phyloP scores from a whole-genome alignment of 164 flowering plant genomes.

The Nelumbo lutea region DNA sequence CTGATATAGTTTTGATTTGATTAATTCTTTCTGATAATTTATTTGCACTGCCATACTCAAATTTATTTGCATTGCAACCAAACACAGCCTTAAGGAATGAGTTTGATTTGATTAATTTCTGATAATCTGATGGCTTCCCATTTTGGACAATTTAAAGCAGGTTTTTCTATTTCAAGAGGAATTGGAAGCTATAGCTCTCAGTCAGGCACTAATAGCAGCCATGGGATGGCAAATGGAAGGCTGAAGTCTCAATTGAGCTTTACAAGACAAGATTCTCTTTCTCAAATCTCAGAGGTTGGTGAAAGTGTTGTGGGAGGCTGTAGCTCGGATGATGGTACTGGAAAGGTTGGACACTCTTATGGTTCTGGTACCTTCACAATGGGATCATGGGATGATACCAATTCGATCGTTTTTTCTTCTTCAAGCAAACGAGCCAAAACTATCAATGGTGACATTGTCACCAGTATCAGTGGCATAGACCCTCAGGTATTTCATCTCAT shows the following conservation, averaged over 20 bases:
- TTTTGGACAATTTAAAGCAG: conserved; percentile 15
- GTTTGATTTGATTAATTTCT: not conserved
- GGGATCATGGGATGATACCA: conserved; percentile 60
- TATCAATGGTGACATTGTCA: conserved; percentile 29
- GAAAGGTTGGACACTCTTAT: conserved; percentile 33
- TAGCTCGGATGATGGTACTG: conserved; percentile 29
- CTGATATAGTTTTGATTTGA: no score
- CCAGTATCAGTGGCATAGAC: conserved; percentile 34
- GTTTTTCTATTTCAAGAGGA: conserved; percentile 47
- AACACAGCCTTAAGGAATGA: no score
- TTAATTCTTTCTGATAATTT: no score
- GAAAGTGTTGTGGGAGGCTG: conserved; percentile 36
- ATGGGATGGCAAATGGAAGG: conserved; percentile 32
- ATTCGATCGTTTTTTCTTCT: conserved; percentile 48
- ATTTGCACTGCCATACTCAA: no score
- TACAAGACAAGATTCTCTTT: conserved; percentile 68
- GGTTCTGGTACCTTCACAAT: conserved; percentile 33
- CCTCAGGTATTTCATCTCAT: conserved; percentile 41
- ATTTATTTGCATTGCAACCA: no score
- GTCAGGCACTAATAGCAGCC: conserved; percentile 31
- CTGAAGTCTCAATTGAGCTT: conserved; percentile 71
- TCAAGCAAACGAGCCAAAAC: conserved; percentile 40
- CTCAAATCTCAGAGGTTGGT: conserved; percentile 60
- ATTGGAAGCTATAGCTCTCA: conserved; percentile 30
- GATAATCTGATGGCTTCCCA: not conserved